Conservation (phyloP, 1,139 yeast genomes). For the Yamadazyma diddensiae region DNA sequence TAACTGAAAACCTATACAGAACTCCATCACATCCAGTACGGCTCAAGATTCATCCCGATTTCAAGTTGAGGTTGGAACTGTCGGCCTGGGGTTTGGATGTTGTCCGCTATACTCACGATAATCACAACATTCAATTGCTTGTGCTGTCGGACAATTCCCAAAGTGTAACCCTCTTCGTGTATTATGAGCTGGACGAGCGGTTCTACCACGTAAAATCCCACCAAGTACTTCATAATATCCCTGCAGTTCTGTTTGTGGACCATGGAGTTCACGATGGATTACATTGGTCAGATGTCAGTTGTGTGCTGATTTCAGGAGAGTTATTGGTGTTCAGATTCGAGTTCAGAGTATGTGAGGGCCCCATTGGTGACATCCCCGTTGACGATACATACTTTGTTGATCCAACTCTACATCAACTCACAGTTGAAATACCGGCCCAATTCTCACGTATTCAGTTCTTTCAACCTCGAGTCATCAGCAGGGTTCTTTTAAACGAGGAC, state of each 20-base stretch:
- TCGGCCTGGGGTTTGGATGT: conserved; percentile 70
- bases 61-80: conserved; percentile 35
- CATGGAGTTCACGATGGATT: conserved; percentile 15
- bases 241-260: conserved; percentile 47
- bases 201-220: conserved; percentile 39
- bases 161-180: conserved; percentile 40
- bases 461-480: conserved; percentile 22
- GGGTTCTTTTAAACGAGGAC: conserved; percentile 43
- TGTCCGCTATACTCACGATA: conserved; percentile 12
- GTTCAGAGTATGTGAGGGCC: conserved; percentile 27
- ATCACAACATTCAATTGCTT: conserved; percentile 24
- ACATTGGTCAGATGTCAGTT: conserved; percentile 27
- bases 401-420: conserved; percentile 26
- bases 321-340: conserved; percentile 37
- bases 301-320: conserved; percentile 52
- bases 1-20: conserved; percentile 11
- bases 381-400: conserved; percentile 26
- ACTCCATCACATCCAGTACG: neutral
- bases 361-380: conserved; percentile 14
- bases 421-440: conserved; percentile 11
- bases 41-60: conserved; percentile 27
- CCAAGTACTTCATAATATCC: conserved; percentile 55
- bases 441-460: conserved; percentile 24
- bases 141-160: conserved; percentile 61
- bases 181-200: conserved; percentile 22